Evolutionary conservation across 768 basidiomycete genomes (phyloP), one percentile per base, ranked within the genome.

Genomic region (Phanerodontia chrysosporium): DNA sequence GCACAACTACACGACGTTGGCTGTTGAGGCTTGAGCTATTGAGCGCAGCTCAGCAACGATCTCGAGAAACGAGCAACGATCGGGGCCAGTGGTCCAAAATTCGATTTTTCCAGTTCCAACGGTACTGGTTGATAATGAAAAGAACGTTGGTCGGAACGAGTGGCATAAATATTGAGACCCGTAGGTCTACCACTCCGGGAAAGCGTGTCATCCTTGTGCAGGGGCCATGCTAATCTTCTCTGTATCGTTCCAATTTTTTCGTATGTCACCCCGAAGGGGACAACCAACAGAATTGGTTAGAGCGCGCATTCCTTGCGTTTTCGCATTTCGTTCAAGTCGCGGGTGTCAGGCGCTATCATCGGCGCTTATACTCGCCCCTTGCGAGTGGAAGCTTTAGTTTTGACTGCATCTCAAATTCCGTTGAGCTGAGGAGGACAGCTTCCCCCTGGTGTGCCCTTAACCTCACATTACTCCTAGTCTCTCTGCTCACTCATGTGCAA

Each of bases 191-290:
- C 87, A 89, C 88, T 90, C 89, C 87, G 87, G 86, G 83, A 89
- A 89, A 92, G 89, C 90, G 91, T 95, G 94, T 95, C 94, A 95
- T 96, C 94, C 95, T 96, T 97, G 93, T 96, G 95, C 94, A 96
- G 94, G 95, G 94, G 93, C 95, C 91, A 96, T 96, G 94, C 94
- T 95, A 95, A 96, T 95, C 94, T 95, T 95, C 94, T 96, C 93
- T 94, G 93, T 95, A 95, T 95, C 90, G 92, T 94, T 95, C 90
- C 92, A 93, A 94, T 90, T 92, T 93, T 94, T 90, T 89, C 87
- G 85, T 91, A 88, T 90, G 90, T 86, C 87, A 87, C 90, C 86
- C 86, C 86, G 85, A 88, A 89, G 86, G 86, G 87, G 85, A 86
- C 85, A 83, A 30, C 45, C 1, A 1, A 1, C 39, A 22, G 2